phyloP scores from a whole-genome alignment of 768 basidiomycete genomes.

The Lentinus tigrinus region DNA sequence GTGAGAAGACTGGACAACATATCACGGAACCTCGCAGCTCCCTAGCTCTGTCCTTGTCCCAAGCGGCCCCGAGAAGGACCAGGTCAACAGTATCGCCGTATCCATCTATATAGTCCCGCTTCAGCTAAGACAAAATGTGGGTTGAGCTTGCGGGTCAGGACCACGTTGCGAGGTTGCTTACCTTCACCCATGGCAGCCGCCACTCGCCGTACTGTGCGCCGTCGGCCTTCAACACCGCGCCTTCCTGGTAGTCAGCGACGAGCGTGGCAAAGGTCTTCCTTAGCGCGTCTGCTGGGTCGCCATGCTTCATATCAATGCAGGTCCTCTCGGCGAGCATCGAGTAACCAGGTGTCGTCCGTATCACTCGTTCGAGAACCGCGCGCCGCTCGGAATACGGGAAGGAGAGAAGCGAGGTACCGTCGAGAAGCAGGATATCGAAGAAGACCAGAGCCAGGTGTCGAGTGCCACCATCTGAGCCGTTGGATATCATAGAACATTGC shows the following conservation, averaged over 20 bases:
- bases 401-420: constrained; percentile 56
- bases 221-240: constrained; percentile 76
- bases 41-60: constrained; percentile 77
- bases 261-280: constrained; percentile 47
- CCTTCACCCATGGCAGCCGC: constrained; percentile 78
- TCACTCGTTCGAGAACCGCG: constrained; percentile 53
- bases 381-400: constrained; percentile 61
- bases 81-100: constrained; percentile 82
- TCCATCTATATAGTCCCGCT: constrained; percentile 86
- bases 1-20: not conserved
- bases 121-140: constrained; percentile 43
- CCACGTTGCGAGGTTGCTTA: no score
- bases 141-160: no score
- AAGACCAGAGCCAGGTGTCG: constrained; percentile 80
- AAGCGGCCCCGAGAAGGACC: constrained; percentile 71
- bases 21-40: constrained; percentile 83
- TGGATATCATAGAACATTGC: constrained; percentile 43
- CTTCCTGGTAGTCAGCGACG: constrained; percentile 59
- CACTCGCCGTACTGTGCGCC: constrained; percentile 66
- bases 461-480: constrained; percentile 34
- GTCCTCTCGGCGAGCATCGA: constrained; percentile 64
- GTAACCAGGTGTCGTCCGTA: constrained; percentile 55
- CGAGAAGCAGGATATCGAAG: constrained; percentile 79
- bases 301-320: constrained; percentile 30
- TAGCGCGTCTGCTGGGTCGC: constrained; percentile 28